phyloP scores from a whole-genome alignment of 768 basidiomycete species.

The Phlebiopsis gigantea region DNA sequence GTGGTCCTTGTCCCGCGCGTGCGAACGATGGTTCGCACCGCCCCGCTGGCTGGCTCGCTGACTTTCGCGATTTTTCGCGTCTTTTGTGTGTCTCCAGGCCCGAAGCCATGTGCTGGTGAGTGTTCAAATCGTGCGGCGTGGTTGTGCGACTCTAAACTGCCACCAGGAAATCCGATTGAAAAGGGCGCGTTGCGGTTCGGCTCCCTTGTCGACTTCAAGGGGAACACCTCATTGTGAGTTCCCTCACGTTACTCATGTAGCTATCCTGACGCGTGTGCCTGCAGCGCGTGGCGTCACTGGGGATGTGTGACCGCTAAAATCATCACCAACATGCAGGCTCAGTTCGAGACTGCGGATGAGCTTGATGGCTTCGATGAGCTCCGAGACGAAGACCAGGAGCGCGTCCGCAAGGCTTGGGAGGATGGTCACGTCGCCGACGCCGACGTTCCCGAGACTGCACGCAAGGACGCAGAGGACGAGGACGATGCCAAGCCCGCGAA shows the following conservation, averaged over 20 bases:
- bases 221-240: conserved; percentile 61
- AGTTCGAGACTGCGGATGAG: conserved; percentile 53
- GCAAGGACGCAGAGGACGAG: conserved; percentile 47
- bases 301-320: conserved; percentile 75
- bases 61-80: conserved; percentile 25
- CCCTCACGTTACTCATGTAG: neutral
- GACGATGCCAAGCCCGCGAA: conserved; percentile 34
- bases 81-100: conserved; percentile 40
- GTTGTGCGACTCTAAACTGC: conserved; percentile 15
- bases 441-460: conserved; percentile 74
- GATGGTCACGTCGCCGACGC: conserved; percentile 75
- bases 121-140: conserved; percentile 6
- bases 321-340: conserved; percentile 63
- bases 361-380: conserved; percentile 85
- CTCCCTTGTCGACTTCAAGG: conserved; percentile 67
- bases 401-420: conserved; percentile 67
- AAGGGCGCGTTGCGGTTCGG: conserved; percentile 77
- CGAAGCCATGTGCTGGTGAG: conserved; percentile 72
- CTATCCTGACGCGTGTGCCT: neutral
- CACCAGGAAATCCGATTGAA: conserved; percentile 56
- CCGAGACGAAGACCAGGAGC: conserved; percentile 60
- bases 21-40: conserved; percentile 8
- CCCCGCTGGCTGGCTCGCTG: conserved; percentile 10
- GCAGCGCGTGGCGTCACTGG: conserved; percentile 85
- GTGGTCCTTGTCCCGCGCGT: conserved; percentile 21